Conservation (phyloP, 2,329 filamentous ascomycete species). For the Aspergillus melleus region DNA sequence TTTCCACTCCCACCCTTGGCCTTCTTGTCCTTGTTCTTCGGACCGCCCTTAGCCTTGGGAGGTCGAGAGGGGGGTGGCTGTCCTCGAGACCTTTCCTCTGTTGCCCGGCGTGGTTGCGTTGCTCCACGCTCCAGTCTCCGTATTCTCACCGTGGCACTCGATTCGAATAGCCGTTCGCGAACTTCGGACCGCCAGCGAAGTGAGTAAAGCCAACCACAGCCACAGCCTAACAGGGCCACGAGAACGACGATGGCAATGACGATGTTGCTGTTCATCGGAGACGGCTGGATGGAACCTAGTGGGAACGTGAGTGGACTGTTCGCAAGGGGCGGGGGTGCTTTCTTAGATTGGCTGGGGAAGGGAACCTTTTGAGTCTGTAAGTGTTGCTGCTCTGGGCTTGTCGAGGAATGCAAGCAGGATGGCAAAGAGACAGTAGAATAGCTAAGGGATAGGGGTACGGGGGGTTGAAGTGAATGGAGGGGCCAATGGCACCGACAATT, state of each 20-base stretch:
- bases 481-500: background rate
- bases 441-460: background rate
- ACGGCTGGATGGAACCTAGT: background rate
- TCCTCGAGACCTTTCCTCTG: background rate
- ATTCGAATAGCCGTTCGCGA: background rate
- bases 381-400: background rate
- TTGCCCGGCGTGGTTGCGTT: background rate
- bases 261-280: constrained; percentile 6
- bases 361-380: background rate
- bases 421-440: background rate
- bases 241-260: constrained; percentile 10
- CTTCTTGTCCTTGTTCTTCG: background rate
- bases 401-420: background rate
- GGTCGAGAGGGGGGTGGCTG: background rate
- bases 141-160: background rate
- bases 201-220: background rate
- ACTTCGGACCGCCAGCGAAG: background rate
- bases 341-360: background rate
- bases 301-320: background rate
- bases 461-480: background rate
- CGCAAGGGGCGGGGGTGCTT: background rate
- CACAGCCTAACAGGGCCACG: background rate
- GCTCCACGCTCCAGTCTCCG: background rate
- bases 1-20: no score
- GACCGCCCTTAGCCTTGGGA: background rate